Evolutionary conservation across 73 alveolate genomes (phyloP).

Genomic region (Paramecium sonneborni): DNA sequence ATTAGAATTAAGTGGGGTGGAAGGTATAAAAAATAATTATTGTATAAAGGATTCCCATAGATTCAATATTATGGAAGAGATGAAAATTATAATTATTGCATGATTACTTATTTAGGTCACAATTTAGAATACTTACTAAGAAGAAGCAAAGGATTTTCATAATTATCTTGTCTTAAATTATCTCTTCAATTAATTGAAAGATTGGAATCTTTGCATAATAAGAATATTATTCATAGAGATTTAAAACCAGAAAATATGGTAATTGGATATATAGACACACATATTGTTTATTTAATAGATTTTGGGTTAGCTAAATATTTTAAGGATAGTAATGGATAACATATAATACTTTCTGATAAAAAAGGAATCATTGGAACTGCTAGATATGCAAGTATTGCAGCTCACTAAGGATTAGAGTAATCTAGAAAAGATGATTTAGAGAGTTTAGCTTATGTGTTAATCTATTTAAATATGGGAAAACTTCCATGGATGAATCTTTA

Average conservation of each 20-base stretch:
- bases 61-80: constrained; percentile 68
- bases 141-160: constrained; percentile 57
- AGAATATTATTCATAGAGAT: constrained; percentile 59
- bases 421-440: constrained; percentile 84
- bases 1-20: constrained; percentile 48
- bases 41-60: constrained; percentile 61
- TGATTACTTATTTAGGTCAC: constrained; percentile 91
- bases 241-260: constrained; percentile 63
- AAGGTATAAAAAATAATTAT: not conserved
- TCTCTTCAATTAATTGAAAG: constrained; percentile 56
- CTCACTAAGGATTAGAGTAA: constrained; percentile 77
- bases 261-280: constrained; percentile 48
- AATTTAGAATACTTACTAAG: constrained; percentile 85
- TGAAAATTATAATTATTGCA: constrained; percentile 82
- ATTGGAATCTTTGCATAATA: constrained; percentile 37
- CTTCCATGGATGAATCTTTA: constrained; percentile 76
- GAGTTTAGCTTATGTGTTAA: constrained; percentile 70
- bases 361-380: constrained; percentile 84
- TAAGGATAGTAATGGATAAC: constrained; percentile 78
- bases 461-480: constrained; percentile 70
- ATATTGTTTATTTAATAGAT: constrained; percentile 81
- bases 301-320: constrained; percentile 92
- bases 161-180: constrained; percentile 8
- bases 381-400: constrained; percentile 74
- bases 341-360: constrained; percentile 72